Base-by-base conservation (phyloP, 352 stramenopile genomes). In the Halophytophthora polymorphica region DNA sequence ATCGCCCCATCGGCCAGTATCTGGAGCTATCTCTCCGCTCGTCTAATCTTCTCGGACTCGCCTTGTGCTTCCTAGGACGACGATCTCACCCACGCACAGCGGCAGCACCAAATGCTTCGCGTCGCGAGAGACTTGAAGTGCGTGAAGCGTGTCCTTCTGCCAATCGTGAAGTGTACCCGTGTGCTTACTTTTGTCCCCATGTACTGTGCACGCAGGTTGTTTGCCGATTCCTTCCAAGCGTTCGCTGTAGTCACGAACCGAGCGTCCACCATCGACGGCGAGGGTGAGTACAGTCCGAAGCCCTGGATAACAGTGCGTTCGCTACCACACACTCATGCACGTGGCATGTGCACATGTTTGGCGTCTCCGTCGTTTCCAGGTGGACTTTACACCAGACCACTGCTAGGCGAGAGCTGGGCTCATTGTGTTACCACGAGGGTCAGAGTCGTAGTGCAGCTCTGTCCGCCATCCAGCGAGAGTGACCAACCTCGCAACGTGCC, bases 181-280 rank as follows among this genome's bases (percentile, higher is more conserved):
- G 33, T 11, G 23, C 34, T 11, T 25, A 10, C 2, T 7, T 34
- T 31, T 34, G 29, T n/a, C n/a, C 19, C 3, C 7, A 40, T 8
- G 28, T 31, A 38, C 22, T 51, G 6, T 12, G 11, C 37, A 11
- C 6, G 46, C 47, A 91, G 80, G 54, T 43, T 84, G 41, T 65
- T 90, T 25, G 71, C 79, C 0, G 80, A 90, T 33, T 76, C 79
- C 2, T 68, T 88, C 44, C 59, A 83, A 45, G 73, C 64, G 7
- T 93, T 89, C 40, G 55, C 84, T 34, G 59, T 86, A 17, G 64
- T 83, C 36, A 90, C 74, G 5, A 93, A 93, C 49, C 74, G 69
- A 10, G 80, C 80, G 23, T 63, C 69, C 5, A 86, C 73, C 21
- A 51, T 72, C 36, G 64, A 69, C 48, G 44, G 55, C 17, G 59